Evolutionary conservation across 345 rosid species (phyloP), one percentile per base, ranked within the genome.

Genomic region (Brassica nigra): DNA sequence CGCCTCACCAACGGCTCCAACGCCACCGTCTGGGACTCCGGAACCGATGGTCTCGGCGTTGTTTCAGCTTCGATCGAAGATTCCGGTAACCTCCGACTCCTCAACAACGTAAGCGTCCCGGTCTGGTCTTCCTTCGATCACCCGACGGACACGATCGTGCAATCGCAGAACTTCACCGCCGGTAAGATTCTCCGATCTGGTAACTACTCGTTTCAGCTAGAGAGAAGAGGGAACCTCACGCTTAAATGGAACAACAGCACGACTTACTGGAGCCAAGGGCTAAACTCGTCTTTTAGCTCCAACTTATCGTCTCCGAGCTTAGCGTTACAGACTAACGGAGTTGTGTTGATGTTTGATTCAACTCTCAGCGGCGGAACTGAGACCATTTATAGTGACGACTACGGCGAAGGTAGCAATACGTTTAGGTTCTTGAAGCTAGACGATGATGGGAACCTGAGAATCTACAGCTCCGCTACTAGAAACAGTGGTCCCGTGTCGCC

Each of bases 61-160:
- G 73, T 79, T 31, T 75, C 84, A 10, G 91, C 88, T 7, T 70
- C 89, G 2, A 84, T 90, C 36, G 82, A 87, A 66, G 94, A 89
- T 67, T 82, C 76, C 37, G 94, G 97, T 44, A 81, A 86, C 76
- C 77, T 90, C 23, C 47, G 12, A 12, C 86, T 92, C 37, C 82
- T 86, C 15, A 68, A 77, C 2, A 84, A 81, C 9, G 64, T 63
- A 5, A 73, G 57, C 62, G 57, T 47, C 23, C 10, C 83, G 0
- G 82, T 87, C 31, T 92, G 97, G 97, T 90, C 95, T 14, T 83
- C 88, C 49, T 92, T 92, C 76, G 78, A 82, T 3, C 20, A 86
- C 66, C 91, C 95, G 2, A 83, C 88, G 2, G 86, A 88, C 37
- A 86, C 90, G 1, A 18, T 90, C 57, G 83, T 90, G n/a, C 93